Base-by-base conservation (phyloP, 257 asterid genomes). In the Nicotiana benthamiana region DNA sequence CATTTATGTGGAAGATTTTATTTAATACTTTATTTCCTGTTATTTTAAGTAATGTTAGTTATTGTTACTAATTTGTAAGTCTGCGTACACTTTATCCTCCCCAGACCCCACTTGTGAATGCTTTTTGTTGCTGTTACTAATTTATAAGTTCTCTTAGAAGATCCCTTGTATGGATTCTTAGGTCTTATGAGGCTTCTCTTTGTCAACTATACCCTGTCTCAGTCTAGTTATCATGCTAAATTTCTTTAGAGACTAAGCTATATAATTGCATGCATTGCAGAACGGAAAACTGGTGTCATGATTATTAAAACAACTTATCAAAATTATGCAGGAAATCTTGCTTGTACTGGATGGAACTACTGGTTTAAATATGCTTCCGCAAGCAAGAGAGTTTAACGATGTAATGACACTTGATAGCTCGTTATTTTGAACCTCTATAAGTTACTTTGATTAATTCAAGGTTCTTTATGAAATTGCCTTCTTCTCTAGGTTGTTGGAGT, bases 311-410 rank as follows among this genome's bases (percentile, higher is more conserved):
- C 16, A 70, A 22, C 9, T 46, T 46, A 1, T 20, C n/a, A 17
- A 46, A 22, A 32, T 46, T 87, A 75, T 87, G 86, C 86, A 93
- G 98, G 99, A 95, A 88, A 91, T 95, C 60, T 88, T 95, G 84
- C 97, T 82, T 84, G 99, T 93, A 81, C 80, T 95, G 86, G 99
- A 95, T 8, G 99, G 99, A 56, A 95, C 99, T 77, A 93, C 98
- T 24, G 99, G 99, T 82, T 85, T 95, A 80, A 95, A 93, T 89
- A 95, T 95, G 99, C 98, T 95, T 83, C 97, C 96, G 9, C 99
- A 95, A 89, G 99, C 98, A 70, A 89, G 98, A 82, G 99, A 95
- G 86, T 95, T 95, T 88, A 95, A 95, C 22, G 99, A 95, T 65
- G 99, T 95, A 89, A 83, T 83, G 4, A n/a, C 68, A 6, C 56